phyloP scores from a whole-genome alignment of 2,329 filamentous ascomycete species.

The Phialophora macrospora region DNA sequence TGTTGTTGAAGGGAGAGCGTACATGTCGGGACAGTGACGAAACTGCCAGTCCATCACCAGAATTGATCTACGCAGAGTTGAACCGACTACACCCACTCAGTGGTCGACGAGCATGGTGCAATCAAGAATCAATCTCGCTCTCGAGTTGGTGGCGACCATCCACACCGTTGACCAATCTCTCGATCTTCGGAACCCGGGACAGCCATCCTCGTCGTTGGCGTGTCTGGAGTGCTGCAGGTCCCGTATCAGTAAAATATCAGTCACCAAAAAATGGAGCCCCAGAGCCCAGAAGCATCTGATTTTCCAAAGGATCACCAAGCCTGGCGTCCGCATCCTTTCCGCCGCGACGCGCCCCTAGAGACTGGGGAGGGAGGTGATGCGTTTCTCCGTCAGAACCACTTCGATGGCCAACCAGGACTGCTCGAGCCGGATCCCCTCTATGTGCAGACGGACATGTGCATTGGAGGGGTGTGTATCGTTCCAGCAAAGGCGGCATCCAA shows the following conservation, averaged over 20 bases:
- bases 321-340: slow-evolving; percentile 5
- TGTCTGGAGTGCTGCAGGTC: slow-evolving; percentile 21
- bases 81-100: background rate
- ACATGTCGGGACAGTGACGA: background rate
- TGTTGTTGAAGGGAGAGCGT: background rate
- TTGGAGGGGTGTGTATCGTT: slow-evolving; percentile 6
- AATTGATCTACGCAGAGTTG: slow-evolving; percentile 4
- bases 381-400: slow-evolving; percentile 15
- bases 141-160: slow-evolving; percentile 1
- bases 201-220: slow-evolving; percentile 13
- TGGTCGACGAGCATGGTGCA: slow-evolving; percentile 1
- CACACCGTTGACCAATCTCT: slow-evolving; percentile 14
- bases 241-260: slow-evolving; percentile 13
- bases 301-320: slow-evolving; percentile 10
- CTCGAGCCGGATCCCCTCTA: background rate
- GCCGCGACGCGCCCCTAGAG: background rate
- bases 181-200: slow-evolving; percentile 18
- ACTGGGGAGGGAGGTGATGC: slow-evolving; percentile 3
- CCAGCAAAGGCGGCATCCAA: slow-evolving; percentile 8
- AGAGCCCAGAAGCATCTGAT: background rate
- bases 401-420: slow-evolving; percentile 8
- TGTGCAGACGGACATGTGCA: slow-evolving; percentile 19
- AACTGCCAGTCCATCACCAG: background rate
- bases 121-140: background rate
- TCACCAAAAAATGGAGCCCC: slow-evolving; percentile 4